Evolutionary conservation across 2,329 filamentous ascomycete species (phyloP), one percentile per base, ranked within the genome.

Genomic region (Helicocarpus griseus): DNA sequence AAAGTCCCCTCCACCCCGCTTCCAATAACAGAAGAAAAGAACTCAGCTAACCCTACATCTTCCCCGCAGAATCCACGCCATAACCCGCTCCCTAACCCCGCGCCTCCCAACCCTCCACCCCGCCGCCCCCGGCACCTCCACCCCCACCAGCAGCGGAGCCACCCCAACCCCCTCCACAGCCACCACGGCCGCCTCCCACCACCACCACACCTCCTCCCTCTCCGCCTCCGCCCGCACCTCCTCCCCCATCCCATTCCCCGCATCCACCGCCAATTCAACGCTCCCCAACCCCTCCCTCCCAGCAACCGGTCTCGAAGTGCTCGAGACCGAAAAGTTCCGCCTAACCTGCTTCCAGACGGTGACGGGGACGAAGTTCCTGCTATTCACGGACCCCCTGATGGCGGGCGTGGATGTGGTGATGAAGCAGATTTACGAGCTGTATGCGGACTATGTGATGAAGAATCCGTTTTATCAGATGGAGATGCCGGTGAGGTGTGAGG

Each of bases 381-480:
- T 98, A 50, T 96, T 98, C 67, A 96, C 93, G 51, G 93, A 97
- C 69, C 83, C 83, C 14, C 82, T 88, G 57, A 90, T 94, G 73
- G 81, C 84, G 46, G 21, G 38, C 13, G 84, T 94, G 36, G 93
- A 97, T 61, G 77, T 81, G 11, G 85, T 91, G 41, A 83, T 95
- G 60, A 79, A 82, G 65, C 86, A 82, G 68, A 85, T 96, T 61
- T 97, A 98, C 68, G 93, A 97, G 68, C 73, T 97, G 49, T 98
- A 97, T 73, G 81, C 88, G 48, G 93, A 98, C 70, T 97, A 88
- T 67, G 93, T 98, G 60, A 97, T 96, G 89, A 98, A 97, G 77
- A 98, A 98, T 69, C 93, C 93, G 1, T 98, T 98, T 66, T 97
- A 97, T 72, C 90, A 93, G 64, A 77, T 95, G 52, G 93, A 98